A percentile compares a stretch with the other conserved stretches of the same genome.
Conservation (phyloP, 768 basidiomycete species). For the Boletales sp. region DNA sequence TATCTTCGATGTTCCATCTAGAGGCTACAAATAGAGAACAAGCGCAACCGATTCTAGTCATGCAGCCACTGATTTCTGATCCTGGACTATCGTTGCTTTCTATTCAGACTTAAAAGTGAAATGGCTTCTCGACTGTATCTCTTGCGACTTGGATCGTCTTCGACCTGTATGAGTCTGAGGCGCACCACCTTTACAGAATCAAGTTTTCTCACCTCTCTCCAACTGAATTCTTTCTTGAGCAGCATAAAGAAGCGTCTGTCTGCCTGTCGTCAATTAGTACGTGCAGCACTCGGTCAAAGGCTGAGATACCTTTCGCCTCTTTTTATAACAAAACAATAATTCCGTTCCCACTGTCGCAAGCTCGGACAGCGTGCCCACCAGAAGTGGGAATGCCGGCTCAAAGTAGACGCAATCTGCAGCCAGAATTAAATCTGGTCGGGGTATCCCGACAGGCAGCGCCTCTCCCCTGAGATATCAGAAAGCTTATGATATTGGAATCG, state of each 20-base stretch:
- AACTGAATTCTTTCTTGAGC: slow-evolving; percentile 73
- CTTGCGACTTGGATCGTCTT: slow-evolving; percentile 57
- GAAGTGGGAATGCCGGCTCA: slow-evolving; percentile 86
- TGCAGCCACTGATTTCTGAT: not conserved
- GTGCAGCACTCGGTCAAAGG: not conserved
- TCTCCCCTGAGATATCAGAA: slow-evolving; percentile 53
- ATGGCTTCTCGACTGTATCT: slow-evolving; percentile 65
- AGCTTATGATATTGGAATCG: too few species aligned
- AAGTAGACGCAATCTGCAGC: slow-evolving; percentile 97
- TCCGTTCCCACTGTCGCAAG: slow-evolving; percentile 57
- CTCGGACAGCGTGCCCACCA: slow-evolving; percentile 73
- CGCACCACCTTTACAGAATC: not conserved
- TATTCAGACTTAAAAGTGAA: slow-evolving; percentile 46
- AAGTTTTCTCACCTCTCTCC: slow-evolving; percentile 49
- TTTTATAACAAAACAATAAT: slow-evolving; percentile 90
- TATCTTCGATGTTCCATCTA: not conserved
- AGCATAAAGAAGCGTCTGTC: slow-evolving; percentile 84
- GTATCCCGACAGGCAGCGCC: slow-evolving; percentile 43
- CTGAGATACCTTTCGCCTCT: slow-evolving; percentile 71
- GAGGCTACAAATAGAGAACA: slow-evolving; percentile 8
- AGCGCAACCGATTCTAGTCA: not conserved
- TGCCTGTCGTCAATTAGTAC: slow-evolving; percentile 46
- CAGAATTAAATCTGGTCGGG: slow-evolving; percentile 65
- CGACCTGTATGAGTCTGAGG: slow-evolving; percentile 39
- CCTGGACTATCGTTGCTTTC: slow-evolving; percentile 6